Evolutionary conservation across 345 rosid species (phyloP).

Genomic region (Camelina laxa): DNA sequence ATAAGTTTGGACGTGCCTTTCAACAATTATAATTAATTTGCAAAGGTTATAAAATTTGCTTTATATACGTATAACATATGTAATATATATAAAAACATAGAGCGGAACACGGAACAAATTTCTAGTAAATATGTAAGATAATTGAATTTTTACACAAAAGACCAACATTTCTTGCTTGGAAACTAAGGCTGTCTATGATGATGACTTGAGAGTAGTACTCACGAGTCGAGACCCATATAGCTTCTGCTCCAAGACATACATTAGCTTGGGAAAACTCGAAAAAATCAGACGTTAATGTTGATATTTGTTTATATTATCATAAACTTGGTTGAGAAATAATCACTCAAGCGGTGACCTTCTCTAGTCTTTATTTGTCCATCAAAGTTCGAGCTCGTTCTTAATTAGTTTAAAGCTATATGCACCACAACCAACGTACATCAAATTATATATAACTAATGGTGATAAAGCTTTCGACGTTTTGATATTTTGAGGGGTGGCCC

Average conservation of each 20-base stretch:
- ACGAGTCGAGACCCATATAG: constrained; percentile 37
- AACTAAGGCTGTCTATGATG: constrained; percentile 35
- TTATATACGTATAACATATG: neutral
- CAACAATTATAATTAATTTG: neutral
- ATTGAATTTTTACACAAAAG: neutral
- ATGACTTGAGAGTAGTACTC: constrained; percentile 43
- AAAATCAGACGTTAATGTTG: constrained; percentile 10
- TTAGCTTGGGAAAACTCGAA: constrained; percentile 34
- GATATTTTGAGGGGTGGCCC: constrained; percentile 25
- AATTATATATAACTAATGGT: constrained; percentile 25
- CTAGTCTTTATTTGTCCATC: constrained; percentile 40
- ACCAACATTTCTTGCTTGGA: constrained; percentile 43
- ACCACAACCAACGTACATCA: constrained; percentile 29
- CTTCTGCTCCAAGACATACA: constrained; percentile 38
- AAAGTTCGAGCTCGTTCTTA: constrained; percentile 37
- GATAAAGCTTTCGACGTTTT: constrained; percentile 37
- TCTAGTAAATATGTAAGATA: neutral
- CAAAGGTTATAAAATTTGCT: neutral
- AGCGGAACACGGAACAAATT: neutral
- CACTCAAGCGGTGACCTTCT: constrained; percentile 42
- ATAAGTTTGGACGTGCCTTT: neutral
- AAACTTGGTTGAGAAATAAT: constrained; percentile 34
- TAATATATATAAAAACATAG: neutral
- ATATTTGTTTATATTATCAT: constrained; percentile 24
- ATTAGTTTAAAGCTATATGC: constrained; percentile 28